These are phyloP conservation scores for Candida piceae DNA, from an alignment of 805 yeast species.

Conservation along the genomic window DNA sequence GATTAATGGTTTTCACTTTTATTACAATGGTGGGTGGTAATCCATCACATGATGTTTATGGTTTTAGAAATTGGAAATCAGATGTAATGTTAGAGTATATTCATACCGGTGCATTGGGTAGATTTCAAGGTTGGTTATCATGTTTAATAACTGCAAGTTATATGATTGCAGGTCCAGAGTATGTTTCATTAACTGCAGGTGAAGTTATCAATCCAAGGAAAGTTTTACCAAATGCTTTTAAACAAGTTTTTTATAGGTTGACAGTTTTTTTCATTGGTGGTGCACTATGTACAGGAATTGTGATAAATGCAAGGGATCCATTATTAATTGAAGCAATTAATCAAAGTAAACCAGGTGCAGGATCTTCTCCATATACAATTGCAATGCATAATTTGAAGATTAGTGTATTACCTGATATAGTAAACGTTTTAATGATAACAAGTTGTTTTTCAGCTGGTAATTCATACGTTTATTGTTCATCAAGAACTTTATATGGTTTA, in stretches of 20 bases:
- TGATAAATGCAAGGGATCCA: constrained; percentile 39
- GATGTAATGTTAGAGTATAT: constrained; percentile 28
- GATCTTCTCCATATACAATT: constrained; percentile 70
- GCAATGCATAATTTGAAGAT: constrained; percentile 68
- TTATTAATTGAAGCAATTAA: constrained; percentile 29
- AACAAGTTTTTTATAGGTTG: constrained; percentile 39
- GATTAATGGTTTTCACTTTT: constrained; percentile 34
- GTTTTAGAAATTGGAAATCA: constrained; percentile 50
- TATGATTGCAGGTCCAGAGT: constrained; percentile 62
- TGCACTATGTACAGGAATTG: constrained; percentile 41
- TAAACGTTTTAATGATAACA: constrained; percentile 68
- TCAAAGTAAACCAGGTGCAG: constrained; percentile 38
- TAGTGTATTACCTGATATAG: constrained; percentile 62
- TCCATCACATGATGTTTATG: constrained; percentile 59
- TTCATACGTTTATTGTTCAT: constrained; percentile 68
- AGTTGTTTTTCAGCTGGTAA: constrained; percentile 82
- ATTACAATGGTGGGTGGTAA: constrained; percentile 81
- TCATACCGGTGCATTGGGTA: constrained; percentile 35
- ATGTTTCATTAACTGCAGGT: constrained; percentile 41
- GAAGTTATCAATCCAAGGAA: constrained; percentile 40
- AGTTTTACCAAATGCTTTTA: constrained; percentile 38
- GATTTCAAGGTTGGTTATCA: constrained; percentile 42
- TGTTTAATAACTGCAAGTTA: constrained; percentile 62
- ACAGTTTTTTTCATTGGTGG: constrained; percentile 43
- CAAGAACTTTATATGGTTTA: constrained; percentile 62